Evolutionary conservation across 1,139 yeast species (phyloP), one percentile per base, ranked within the genome.

Genomic region (Suhomyces bokatorum): DNA sequence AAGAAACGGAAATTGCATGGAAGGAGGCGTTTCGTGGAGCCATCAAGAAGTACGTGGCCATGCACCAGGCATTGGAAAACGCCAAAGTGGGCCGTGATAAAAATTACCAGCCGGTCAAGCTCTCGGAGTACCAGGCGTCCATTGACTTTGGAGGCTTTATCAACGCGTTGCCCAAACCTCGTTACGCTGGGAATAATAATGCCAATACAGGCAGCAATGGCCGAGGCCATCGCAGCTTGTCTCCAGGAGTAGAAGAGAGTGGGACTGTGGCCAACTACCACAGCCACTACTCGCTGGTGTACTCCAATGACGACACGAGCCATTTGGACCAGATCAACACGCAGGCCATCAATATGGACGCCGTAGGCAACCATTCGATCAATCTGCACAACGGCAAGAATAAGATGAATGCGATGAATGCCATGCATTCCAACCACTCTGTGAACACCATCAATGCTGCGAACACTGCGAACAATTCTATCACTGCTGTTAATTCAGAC

Each of bases 121-220:
- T 69, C 46, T 60, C 65, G 6, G 78, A 73, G 47, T 63, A 64
- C 47, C 70, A 66, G 48, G 78, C 77, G 2, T 67, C 75, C 34
- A 56, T 70, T 35, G 73, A 68, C 38, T 73, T 72, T 62, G 78
- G 77, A 5, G 77, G 77, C 12, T 63, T 54, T 44, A 53, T 56
- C 35, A 69, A 69, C 51, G 70, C 75, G 2, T 57, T 70, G 39
- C 63, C 67, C n/a, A 69, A 68, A 42, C 52, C 57, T 7, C 54
- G 53, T 32, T 39, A 20, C 40, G 10, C 45, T 34, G 37, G 46
- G 20, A 43, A 31, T 20, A 43, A 31, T 20, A 39, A 27, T 16
- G 39, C 44, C 37, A 37, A 38, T 30, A 16, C 44, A 20, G 24
- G 46, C 26, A 43, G 33, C 24, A 39, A 27, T 16, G 40, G 45